Percentiles rank a stretch among this genome's conserved stretches.
These are phyloP conservation scores for Amylostereum chailletii DNA, from an alignment of 1,284 basidiomycete species.

Conservation along the genomic window DNA sequence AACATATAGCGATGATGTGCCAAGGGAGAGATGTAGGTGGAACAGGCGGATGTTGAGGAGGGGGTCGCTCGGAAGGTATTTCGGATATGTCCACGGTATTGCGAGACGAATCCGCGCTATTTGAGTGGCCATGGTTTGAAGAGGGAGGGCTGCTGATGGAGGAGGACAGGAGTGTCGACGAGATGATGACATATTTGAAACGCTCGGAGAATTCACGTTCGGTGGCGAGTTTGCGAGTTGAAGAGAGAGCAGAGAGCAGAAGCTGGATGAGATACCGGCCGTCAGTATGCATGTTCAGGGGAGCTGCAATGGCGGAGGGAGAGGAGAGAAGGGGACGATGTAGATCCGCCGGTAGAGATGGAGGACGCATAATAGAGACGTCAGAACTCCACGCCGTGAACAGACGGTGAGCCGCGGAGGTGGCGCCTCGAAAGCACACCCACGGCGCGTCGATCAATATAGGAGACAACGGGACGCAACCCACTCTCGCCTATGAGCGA, in stretches of 20 bases:
- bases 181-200: conserved; percentile 82
- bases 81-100: conserved; percentile 8
- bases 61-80: conserved; percentile 5
- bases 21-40: conserved; percentile 2
- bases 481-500: no score
- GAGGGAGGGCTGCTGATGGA: conserved; percentile 26
- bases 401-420: conserved; percentile 4
- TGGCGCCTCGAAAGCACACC: no score
- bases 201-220: conserved; percentile 52
- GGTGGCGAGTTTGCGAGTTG: conserved; percentile 11
- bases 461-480: no score
- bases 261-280: conserved; percentile 5
- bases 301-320: conserved; percentile 7
- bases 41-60: background rate
- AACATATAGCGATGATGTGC: conserved; percentile 15
- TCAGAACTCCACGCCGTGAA: background rate
- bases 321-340: background rate
- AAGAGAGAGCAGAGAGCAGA: conserved; percentile 5
- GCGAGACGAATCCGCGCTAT: conserved; percentile 18
- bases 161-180: conserved; percentile 62
- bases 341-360: background rate
- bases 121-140: conserved; percentile 14
- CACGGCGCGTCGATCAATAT: no score
- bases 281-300: conserved; percentile 8
- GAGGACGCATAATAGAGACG: background rate